phyloP scores from a whole-genome alignment of 768 basidiomycete species.

The Agrocybe praecox region DNA sequence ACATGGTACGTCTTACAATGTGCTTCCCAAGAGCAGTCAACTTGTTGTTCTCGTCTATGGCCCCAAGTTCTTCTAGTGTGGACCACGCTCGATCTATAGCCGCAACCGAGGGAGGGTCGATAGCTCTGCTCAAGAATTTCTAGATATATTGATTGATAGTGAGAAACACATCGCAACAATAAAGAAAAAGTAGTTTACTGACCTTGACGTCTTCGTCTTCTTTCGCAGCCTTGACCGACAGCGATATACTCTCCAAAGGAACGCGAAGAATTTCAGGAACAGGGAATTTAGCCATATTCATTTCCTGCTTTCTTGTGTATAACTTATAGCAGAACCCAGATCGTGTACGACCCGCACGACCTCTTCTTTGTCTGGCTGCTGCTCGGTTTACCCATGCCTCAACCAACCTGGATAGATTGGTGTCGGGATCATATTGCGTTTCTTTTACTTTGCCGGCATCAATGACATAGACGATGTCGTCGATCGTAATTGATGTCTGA shows the following conservation, averaged over 20 bases:
- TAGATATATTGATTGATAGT: slow-evolving; percentile 24
- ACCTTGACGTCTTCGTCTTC: slow-evolving; percentile 81
- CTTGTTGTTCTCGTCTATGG: slow-evolving; percentile 61
- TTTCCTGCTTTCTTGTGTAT: slow-evolving; percentile 75
- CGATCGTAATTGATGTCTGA: slow-evolving; percentile 89
- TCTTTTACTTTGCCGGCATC: slow-evolving; percentile 89
- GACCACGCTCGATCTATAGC: slow-evolving; percentile 80
- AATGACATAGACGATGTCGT: slow-evolving; percentile 85
- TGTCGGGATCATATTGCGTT: slow-evolving; percentile 69
- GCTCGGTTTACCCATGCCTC: slow-evolving; percentile 83
- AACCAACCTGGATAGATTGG: slow-evolving; percentile 71
- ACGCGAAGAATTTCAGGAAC: slow-evolving; percentile 88
- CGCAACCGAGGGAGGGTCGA: slow-evolving; percentile 78
- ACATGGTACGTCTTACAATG: slow-evolving; percentile 47
- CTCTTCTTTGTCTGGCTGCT: slow-evolving; percentile 81
- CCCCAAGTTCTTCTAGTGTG: slow-evolving; percentile 76
- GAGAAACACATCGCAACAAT: neutral
- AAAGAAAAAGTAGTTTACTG: slow-evolving; percentile 14
- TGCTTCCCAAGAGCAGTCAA: slow-evolving; percentile 85
- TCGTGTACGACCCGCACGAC: slow-evolving; percentile 87
- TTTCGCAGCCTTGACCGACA: slow-evolving; percentile 81
- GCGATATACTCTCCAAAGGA: slow-evolving; percentile 79
- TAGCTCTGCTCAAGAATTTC: slow-evolving; percentile 71
- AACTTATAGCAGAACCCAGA: slow-evolving; percentile 88
- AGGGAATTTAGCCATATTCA: slow-evolving; percentile 69